Conservation (phyloP, 768 basidiomycete genomes). For the Rhodosporidiobolus odoratus region DNA sequence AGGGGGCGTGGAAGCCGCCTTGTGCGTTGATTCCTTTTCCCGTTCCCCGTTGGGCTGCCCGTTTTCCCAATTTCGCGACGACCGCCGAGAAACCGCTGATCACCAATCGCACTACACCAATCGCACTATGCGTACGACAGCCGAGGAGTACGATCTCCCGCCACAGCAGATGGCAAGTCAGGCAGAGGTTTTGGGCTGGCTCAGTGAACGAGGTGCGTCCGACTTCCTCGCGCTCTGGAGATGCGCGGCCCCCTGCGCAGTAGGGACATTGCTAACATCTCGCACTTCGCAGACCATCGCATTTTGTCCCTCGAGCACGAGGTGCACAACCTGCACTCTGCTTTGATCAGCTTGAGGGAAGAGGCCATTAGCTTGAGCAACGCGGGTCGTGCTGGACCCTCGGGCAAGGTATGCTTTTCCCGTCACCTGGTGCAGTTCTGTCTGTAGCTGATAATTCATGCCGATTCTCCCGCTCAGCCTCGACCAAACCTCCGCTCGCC, state of each 20-base stretch:
- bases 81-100: no score
- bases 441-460: neutral
- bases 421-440: neutral
- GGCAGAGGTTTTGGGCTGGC: conserved; percentile 15
- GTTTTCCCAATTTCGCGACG: no score
- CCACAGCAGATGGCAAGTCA: neutral
- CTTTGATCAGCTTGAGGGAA: conserved; percentile 47
- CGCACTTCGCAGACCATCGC: conserved; percentile 56
- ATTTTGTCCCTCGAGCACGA: conserved; percentile 69
- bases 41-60: no score
- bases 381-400: neutral
- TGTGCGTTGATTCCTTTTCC: conserved; percentile 51
- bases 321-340: conserved; percentile 63
- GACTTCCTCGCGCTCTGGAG: neutral
- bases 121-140: neutral
- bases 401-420: conserved; percentile 14
- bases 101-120: no score
- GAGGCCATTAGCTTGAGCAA: conserved; percentile 32
- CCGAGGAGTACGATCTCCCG: conserved; percentile 26
- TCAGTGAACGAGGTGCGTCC: conserved; percentile 33
- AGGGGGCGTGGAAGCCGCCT: conserved; percentile 80
- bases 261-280: neutral
- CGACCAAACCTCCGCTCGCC: conserved; percentile 32
- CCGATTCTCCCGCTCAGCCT: neutral
- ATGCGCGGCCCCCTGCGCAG: neutral